Evolutionary conservation across 139 green algal genomes (phyloP), one percentile per base, ranked within the genome.

Genomic region (Chlorella sp.): DNA sequence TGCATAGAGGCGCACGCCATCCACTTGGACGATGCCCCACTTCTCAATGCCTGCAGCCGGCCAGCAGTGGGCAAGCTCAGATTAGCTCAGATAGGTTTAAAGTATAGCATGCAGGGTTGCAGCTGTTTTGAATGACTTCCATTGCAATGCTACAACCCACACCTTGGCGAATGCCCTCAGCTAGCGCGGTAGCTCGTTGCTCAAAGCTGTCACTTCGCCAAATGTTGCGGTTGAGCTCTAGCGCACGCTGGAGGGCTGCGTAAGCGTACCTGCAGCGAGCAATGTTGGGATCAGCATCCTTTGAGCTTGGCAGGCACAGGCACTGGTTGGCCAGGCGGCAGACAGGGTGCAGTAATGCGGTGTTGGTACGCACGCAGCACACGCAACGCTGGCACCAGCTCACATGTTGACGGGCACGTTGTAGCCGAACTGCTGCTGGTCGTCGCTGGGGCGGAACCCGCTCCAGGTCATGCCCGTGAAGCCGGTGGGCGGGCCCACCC

Each of bases 381-480:
- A 7, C 46, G 11, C 8, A 7, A 54, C 46, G 46, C 11, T 7
- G 46, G 7, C 11, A 11, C 46, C 2, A 3, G 51, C 51, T 60
- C 51, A 60, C 79, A 91, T 90, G 87, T 95, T 95, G 62, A 81
- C 87, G 0, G 92, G 91, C 41, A 95, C 88, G 62, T 89, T 89
- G 87, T 86, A 95, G 41, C 81, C 75, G 76, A 90, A 95, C 26
- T 72, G 68, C 32, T 93, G 85, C 26, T 73, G 82, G 78, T 95
- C 92, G 46, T 95, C 92, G 19, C 83, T 91, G 38, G 92, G 88
- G 11, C 91, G 88, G 87, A 92, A 95, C 4, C 86, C 92, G 44
- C 81, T 91, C 92, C 92, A 95, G 20, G 89, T 85, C 92, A 95
- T 95, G 70, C 92, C 92, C 34, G 90, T 92, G 74, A 88, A 89